Percentiles rank a stretch among this genome's conserved stretches.
Conservation (phyloP, 208 protist genomes). For the Phytomonas francai region DNA sequence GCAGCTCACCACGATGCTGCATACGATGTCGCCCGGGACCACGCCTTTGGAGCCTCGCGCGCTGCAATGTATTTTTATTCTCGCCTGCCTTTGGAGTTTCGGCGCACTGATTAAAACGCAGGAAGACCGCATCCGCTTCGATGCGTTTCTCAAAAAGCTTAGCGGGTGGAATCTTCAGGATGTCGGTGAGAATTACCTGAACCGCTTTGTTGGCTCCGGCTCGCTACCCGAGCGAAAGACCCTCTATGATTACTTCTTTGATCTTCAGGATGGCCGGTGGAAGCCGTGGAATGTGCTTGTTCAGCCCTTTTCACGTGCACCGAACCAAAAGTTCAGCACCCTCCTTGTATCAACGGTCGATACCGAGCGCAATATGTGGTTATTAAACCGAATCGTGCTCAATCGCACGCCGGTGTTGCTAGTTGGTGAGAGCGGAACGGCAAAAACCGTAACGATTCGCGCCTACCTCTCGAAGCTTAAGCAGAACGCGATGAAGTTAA, state of each 20-base stretch:
- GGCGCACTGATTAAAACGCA: conserved; percentile 81
- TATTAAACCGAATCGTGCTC: conserved; percentile 92
- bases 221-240: conserved; percentile 89
- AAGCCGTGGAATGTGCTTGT: conserved; percentile 94
- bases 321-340: conserved; percentile 88
- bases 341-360: conserved; percentile 98
- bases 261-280: conserved; percentile 91
- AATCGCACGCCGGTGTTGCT: conserved; percentile 92
- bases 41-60: conserved; percentile 78
- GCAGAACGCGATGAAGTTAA: conserved; percentile 33
- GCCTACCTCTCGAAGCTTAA: conserved; percentile 91
- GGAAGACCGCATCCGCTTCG: conserved; percentile 88
- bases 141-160: conserved; percentile 92
- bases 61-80: conserved; percentile 95
- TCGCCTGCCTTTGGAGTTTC: conserved; percentile 94
- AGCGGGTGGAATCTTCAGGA: conserved; percentile 90
- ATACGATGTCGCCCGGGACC: conserved; percentile 69
- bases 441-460: conserved; percentile 98
- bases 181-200: conserved; percentile 86
- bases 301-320: conserved; percentile 81
- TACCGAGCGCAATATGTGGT: conserved; percentile 96
- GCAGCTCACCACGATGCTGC: conserved; percentile 92
- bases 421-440: conserved; percentile 96
- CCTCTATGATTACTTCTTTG: conserved; percentile 97
- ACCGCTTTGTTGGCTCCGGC: conserved; percentile 86